Percentiles rank a stretch among this genome's conserved stretches.
phyloP scores from a whole-genome alignment of 129 eudicot species.

The Artemisia tridentata region DNA sequence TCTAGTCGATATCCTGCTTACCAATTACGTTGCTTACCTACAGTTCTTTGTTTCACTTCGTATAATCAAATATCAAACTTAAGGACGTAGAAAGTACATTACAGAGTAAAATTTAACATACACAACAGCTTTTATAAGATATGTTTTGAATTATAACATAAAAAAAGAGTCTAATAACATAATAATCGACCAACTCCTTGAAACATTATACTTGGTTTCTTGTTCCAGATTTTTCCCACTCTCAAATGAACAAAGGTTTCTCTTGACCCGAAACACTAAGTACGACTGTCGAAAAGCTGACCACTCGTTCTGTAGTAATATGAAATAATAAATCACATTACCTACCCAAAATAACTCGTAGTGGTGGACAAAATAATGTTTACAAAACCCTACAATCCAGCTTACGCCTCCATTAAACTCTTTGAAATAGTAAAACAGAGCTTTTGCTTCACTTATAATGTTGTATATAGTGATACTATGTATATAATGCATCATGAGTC shows the following conservation, averaged over 20 bases:
- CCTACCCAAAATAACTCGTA: slow-evolving; percentile 14
- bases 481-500: slow-evolving; percentile 28
- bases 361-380: slow-evolving; percentile 21
- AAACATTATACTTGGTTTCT: slow-evolving; percentile 4
- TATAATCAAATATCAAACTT: too few relatives aligned
- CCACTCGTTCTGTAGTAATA: not conserved
- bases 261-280: slow-evolving; percentile 10
- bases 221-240: not conserved
- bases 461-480: slow-evolving; percentile 28
- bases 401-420: slow-evolving; percentile 19
- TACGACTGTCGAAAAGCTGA: not conserved
- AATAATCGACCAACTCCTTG: not conserved
- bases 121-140: too few relatives aligned
- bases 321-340: slow-evolving; percentile 2
- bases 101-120: too few relatives aligned
- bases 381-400: slow-evolving; percentile 24
- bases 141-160: too few relatives aligned
- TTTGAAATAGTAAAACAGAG: not conserved
- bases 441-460: slow-evolving; percentile 15
- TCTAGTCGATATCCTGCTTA: too few relatives aligned
- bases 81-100: too few relatives aligned
- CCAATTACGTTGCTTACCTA: too few relatives aligned
- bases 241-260: not conserved
- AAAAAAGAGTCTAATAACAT: not conserved
- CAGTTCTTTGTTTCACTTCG: too few relatives aligned